Evolutionary conservation across 495 filamentous ascomycete genomes (phyloP).

Genomic region (Aspergillus ellipticus): DNA sequence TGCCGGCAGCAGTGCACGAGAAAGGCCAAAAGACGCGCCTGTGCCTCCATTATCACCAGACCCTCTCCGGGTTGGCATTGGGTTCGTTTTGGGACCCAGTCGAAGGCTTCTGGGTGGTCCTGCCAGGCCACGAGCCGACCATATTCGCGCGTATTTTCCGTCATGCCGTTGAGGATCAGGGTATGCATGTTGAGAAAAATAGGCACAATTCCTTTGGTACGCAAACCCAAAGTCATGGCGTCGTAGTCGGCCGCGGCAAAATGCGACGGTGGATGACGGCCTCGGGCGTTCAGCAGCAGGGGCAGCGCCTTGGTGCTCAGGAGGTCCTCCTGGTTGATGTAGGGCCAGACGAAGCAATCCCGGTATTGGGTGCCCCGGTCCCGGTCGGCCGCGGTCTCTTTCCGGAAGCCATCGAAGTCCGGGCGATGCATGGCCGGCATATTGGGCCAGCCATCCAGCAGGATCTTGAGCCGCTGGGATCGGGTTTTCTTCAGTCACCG

Average conservation of each 20-base stretch:
- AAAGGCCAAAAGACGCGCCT: slow-evolving; percentile 40
- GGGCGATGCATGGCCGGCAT: slow-evolving; percentile 49
- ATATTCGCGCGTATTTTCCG: slow-evolving; percentile 28
- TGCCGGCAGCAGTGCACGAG: slow-evolving; percentile 33
- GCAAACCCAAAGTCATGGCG: neutral
- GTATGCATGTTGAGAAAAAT: slow-evolving; percentile 34
- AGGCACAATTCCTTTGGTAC: slow-evolving; percentile 23
- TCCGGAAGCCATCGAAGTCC: slow-evolving; percentile 43
- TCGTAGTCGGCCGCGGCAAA: slow-evolving; percentile 37
- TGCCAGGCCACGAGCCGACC: slow-evolving; percentile 41
- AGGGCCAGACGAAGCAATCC: slow-evolving; percentile 46
- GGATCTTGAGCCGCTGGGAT: slow-evolving; percentile 34
- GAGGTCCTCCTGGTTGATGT: slow-evolving; percentile 58
- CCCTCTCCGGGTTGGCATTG: too few relatives aligned
- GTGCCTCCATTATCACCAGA: slow-evolving; percentile 40
- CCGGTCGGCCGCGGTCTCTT: slow-evolving; percentile 7
- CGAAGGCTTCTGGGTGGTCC: slow-evolving; percentile 34
- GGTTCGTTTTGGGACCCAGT: too few relatives aligned
- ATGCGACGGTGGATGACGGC: slow-evolving; percentile 35
- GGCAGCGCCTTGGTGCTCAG: slow-evolving; percentile 13
- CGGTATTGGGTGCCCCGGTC: slow-evolving; percentile 10
- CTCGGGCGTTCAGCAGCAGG: slow-evolving; percentile 44
- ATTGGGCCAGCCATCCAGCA: slow-evolving; percentile 43
- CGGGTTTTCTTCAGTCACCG: slow-evolving; percentile 49
- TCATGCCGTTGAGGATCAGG: slow-evolving; percentile 40